Conservation (phyloP, 768 basidiomycete genomes). For the Mycena venus region DNA sequence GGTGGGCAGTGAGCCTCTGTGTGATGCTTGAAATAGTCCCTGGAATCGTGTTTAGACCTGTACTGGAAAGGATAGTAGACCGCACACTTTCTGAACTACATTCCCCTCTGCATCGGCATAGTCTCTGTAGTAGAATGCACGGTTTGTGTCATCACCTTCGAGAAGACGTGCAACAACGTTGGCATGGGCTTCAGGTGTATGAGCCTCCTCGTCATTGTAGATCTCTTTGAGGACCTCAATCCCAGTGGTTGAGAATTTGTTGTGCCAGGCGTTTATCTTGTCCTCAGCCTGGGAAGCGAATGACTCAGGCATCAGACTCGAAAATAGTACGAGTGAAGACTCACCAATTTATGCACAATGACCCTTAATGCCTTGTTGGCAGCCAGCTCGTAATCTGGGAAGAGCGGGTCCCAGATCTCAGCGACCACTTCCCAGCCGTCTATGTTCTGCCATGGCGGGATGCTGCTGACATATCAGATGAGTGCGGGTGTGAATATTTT, state of each 20-base stretch:
- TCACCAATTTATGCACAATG: neutral
- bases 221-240: neutral
- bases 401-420: neutral
- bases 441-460: neutral
- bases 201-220: too few relatives aligned
- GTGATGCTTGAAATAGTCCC: too few relatives aligned
- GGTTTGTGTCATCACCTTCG: too few relatives aligned
- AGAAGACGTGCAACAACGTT: too few relatives aligned
- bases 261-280: neutral
- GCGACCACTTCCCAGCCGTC: neutral
- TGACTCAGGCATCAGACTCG: too few relatives aligned
- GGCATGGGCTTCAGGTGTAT: too few relatives aligned
- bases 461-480: neutral
- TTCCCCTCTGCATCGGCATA: too few relatives aligned
- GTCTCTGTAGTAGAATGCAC: too few relatives aligned
- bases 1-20: too few relatives aligned
- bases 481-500: neutral
- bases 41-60: too few relatives aligned
- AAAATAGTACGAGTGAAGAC: neutral
- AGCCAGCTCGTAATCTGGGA: neutral
- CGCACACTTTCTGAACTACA: too few relatives aligned
- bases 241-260: neutral
- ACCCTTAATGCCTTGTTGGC: neutral
- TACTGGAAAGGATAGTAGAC: too few relatives aligned
- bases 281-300: neutral